Evolutionary conservation across 805 yeast species (phyloP).

Genomic region (Metschnikowia reukaufii): DNA sequence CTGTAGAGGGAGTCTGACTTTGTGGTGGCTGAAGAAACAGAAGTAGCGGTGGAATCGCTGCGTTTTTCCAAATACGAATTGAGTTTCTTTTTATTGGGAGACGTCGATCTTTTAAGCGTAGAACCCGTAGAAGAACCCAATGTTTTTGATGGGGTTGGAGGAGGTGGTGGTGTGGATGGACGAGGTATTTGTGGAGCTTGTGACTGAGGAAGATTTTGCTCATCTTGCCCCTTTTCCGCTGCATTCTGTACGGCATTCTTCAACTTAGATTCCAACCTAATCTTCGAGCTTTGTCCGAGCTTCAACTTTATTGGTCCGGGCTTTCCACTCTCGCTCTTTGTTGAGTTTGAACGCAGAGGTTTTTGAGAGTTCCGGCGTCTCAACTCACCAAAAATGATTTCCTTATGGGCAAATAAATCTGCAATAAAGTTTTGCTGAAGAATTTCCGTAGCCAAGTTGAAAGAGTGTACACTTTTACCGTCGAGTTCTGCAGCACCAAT

Average conservation of each 20-base stretch:
- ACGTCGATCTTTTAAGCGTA: constrained; percentile 35
- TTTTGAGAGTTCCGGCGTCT: constrained; percentile 36
- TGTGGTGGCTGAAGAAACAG: not conserved
- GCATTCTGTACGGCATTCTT: constrained; percentile 10
- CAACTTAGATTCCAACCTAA: constrained; percentile 14
- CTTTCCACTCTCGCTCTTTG: constrained; percentile 1
- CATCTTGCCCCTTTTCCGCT: not conserved
- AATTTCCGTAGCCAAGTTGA: constrained; percentile 17
- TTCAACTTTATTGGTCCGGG: constrained; percentile 6
- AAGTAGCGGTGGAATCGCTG: not conserved
- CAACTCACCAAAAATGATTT: constrained; percentile 63
- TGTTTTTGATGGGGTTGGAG: constrained; percentile 16
- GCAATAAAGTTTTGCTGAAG: constrained; percentile 53
- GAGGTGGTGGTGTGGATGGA: constrained; percentile 24
- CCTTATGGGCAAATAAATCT: constrained; percentile 62
- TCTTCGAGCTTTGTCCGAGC: constrained; percentile 8
- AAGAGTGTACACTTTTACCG: constrained; percentile 17
- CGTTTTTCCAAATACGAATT: constrained; percentile 2
- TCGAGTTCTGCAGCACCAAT: constrained; percentile 18
- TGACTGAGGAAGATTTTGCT: not conserved
- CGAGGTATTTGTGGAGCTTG: constrained; percentile 7
- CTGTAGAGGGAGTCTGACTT: not conserved
- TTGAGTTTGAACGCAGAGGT: constrained; percentile 14
- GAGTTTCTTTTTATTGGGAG: constrained; percentile 39
- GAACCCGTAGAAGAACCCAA: constrained; percentile 9